phyloP scores from a whole-genome alignment of 2,329 filamentous ascomycete genomes.

The Trichoderma sp. region DNA sequence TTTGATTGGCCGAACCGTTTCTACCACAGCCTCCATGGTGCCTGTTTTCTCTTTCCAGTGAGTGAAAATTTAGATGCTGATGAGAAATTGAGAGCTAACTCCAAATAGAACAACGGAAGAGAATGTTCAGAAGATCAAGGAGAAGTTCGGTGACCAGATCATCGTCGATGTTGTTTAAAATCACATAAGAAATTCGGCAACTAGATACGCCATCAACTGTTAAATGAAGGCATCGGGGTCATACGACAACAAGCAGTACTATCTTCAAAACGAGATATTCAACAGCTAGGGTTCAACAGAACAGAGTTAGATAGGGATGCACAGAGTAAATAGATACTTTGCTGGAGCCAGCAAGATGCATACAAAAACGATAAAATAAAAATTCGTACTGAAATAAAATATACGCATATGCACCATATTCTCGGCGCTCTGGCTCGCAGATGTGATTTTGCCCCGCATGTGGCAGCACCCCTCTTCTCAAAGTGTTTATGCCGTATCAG shows the following conservation, averaged over 20 bases:
- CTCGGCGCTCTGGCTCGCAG: not conserved
- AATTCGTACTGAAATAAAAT: not conserved
- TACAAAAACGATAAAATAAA: not conserved
- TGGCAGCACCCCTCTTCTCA: not conserved
- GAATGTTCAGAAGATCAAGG: constrained; percentile 1
- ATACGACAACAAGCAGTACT: not conserved
- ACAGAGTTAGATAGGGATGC: not conserved
- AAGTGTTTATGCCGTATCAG: not conserved
- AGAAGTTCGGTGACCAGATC: not conserved
- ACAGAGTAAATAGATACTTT: constrained; percentile 11
- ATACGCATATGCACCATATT: not conserved
- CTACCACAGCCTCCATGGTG: not conserved
- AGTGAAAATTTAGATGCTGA: not conserved
- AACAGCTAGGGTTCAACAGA: not conserved
- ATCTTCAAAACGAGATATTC: constrained; percentile 1
- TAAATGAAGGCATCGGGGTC: not conserved
- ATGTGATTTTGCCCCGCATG: not conserved
- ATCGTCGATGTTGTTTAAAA: not conserved
- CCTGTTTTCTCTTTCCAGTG: constrained; percentile 16
- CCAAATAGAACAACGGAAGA: constrained; percentile 4
- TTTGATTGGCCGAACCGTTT: not conserved
- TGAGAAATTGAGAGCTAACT: not conserved
- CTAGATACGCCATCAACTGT: not conserved
- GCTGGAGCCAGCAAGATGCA: not conserved
- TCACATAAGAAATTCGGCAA: not conserved